phyloP scores from a whole-genome alignment of 345 rosid species.

The Arabidopsis arenosa region DNA sequence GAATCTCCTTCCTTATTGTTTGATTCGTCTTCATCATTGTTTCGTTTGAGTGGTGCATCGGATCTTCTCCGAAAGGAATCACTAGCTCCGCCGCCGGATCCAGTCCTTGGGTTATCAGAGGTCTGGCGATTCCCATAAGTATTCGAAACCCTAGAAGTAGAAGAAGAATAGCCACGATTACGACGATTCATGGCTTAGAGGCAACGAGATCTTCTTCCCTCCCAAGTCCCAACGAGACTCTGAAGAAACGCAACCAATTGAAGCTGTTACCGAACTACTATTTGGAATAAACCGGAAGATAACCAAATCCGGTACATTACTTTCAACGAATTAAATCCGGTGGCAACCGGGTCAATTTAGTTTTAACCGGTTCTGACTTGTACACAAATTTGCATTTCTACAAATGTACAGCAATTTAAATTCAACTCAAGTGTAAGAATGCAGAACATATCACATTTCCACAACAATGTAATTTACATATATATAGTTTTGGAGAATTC shows the following conservation, averaged over 20 bases:
- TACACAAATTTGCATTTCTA: neutral
- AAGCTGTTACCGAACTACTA: neutral
- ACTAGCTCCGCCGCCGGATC: constrained; percentile 28
- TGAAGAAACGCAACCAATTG: neutral
- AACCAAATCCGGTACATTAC: constrained; percentile 21
- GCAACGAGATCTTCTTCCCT: constrained; percentile 3
- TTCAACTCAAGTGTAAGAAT: neutral
- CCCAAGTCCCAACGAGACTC: neutral
- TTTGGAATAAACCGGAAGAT: constrained; percentile 1
- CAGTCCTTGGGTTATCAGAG: constrained; percentile 26
- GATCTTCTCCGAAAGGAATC: constrained; percentile 39
- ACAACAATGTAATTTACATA: neutral
- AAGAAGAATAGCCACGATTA: constrained; percentile 33
- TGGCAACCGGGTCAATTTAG: neutral
- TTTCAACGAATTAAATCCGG: neutral
- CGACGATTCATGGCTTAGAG: constrained; percentile 39
- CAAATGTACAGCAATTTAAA: neutral
- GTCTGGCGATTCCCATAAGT: constrained; percentile 1
- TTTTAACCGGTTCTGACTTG: constrained; percentile 19
- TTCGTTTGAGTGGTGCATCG: constrained; percentile 24
- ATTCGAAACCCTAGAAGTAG: constrained; percentile 13
- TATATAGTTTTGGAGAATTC: neutral
- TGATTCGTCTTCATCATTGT: constrained; percentile 18
- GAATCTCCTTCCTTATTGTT: constrained; percentile 13
- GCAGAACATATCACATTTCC: neutral